These are phyloP conservation scores for Botrytis deweyae DNA, from an alignment of 2,329 filamentous ascomycete species.

Conservation along the genomic window DNA sequence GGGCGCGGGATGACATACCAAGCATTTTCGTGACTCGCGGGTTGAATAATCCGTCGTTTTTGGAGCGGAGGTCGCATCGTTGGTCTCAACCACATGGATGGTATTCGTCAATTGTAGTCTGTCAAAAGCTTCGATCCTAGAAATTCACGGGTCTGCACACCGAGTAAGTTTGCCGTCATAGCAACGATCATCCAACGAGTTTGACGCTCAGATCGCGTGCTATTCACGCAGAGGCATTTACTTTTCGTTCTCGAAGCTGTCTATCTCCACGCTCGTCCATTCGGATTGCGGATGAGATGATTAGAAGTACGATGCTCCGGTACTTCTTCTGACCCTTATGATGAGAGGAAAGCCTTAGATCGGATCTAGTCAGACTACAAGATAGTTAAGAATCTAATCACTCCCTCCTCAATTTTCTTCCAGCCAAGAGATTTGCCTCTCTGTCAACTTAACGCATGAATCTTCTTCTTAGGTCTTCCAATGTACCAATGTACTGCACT, in stretches of 20 bases:
- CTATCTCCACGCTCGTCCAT: slow-evolving; percentile 1
- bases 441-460: slow-evolving; percentile 8
- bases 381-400: not conserved
- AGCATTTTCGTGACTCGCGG: slow-evolving; percentile 11
- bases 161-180: slow-evolving; percentile 16
- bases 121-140: not conserved
- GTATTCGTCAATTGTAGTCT: slow-evolving; percentile 1
- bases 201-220: slow-evolving; percentile 19
- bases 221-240: slow-evolving; percentile 7
- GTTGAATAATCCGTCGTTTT: not conserved
- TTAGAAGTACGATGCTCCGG: not conserved
- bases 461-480: not conserved
- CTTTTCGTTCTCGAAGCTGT: slow-evolving; percentile 12
- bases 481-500: slow-evolving; percentile 5
- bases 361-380: not conserved
- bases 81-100: slow-evolving; percentile 1
- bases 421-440: not conserved
- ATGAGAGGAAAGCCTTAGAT: not conserved
- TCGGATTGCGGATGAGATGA: not conserved
- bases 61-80: not conserved
- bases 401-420: not conserved
- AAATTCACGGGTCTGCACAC: not conserved
- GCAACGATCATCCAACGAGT: not conserved
- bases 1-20: not conserved
- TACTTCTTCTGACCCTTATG: not conserved